phyloP scores from a whole-genome alignment of 1,284 basidiomycete genomes.

The Ganoderma resinaceum region DNA sequence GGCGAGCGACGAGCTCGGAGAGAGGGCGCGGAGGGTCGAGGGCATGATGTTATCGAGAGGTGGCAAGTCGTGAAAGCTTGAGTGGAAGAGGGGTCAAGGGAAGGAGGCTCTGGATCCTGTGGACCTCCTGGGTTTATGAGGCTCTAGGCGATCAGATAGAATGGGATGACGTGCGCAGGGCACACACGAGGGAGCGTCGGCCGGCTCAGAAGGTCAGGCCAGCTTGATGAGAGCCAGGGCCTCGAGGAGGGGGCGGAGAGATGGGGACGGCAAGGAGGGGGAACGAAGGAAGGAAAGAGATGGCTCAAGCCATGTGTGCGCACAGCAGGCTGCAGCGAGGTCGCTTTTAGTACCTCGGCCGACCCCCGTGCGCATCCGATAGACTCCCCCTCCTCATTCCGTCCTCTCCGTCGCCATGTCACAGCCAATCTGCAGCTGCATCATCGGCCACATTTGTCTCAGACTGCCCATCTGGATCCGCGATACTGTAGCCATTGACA shows the following conservation, averaged over 20 bases:
- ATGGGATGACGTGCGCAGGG: slow-evolving; percentile 20
- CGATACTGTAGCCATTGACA: slow-evolving; percentile 17
- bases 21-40: slow-evolving; percentile 31
- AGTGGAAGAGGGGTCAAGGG: slow-evolving; percentile 20
- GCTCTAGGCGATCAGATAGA: slow-evolving; percentile 19
- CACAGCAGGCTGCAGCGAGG: slow-evolving; percentile 20
- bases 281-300: slow-evolving; percentile 12
- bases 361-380: slow-evolving; percentile 20
- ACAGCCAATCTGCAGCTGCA: slow-evolving; percentile 6
- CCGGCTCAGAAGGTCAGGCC: slow-evolving; percentile 18
- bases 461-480: slow-evolving; percentile 1
- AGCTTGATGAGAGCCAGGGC: slow-evolving; percentile 21
- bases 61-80: slow-evolving; percentile 13
- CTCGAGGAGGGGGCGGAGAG: slow-evolving; percentile 24
- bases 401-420: slow-evolving; percentile 19
- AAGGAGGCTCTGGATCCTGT: slow-evolving; percentile 5
- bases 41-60: slow-evolving; percentile 23
- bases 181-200: slow-evolving; percentile 20
- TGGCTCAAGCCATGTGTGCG: slow-evolving; percentile 24
- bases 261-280: slow-evolving; percentile 18
- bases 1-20: slow-evolving; percentile 36
- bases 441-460: not conserved
- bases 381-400: slow-evolving; percentile 7
- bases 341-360: slow-evolving; percentile 25
- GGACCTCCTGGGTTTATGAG: slow-evolving; percentile 22